Conservation (phyloP, 2,329 filamentous ascomycete genomes). For the Phaeosphaeriaceae sp. region DNA sequence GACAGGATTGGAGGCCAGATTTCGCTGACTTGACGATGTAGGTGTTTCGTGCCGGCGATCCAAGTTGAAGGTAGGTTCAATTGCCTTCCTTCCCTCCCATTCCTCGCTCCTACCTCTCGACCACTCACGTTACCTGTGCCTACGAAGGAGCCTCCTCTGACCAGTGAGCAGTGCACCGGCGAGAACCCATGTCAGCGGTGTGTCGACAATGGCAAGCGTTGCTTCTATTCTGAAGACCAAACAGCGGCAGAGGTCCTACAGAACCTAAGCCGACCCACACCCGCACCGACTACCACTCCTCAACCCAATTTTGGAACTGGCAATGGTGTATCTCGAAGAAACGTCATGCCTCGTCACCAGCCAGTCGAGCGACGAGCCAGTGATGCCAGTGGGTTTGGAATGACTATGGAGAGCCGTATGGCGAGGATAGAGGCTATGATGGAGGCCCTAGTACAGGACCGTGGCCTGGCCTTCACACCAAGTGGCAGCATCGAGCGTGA, state of each 20-base stretch:
- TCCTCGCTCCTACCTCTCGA: constrained; percentile 1
- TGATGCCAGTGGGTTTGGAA: constrained; percentile 32
- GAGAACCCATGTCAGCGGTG: constrained; percentile 46
- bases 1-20: not conserved
- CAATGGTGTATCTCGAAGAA: constrained; percentile 22
- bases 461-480: constrained; percentile 29
- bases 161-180: constrained; percentile 35
- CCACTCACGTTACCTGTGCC: not conserved
- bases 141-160: constrained; percentile 3
- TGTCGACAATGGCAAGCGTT: constrained; percentile 42
- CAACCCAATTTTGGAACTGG: constrained; percentile 22
- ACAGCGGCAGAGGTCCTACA: constrained; percentile 46
- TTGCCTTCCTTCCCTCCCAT: not conserved
- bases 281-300: constrained; percentile 20
- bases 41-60: constrained; percentile 44
- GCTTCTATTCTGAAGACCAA: constrained; percentile 48
- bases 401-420: constrained; percentile 45
- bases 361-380: constrained; percentile 31
- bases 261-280: constrained; percentile 43
- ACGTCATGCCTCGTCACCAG: constrained; percentile 27
- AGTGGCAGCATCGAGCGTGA: constrained; percentile 38
- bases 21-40: constrained; percentile 24
- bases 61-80: constrained; percentile 41
- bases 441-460: constrained; percentile 42
- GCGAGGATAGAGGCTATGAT: constrained; percentile 44